These are phyloP conservation scores for Aspergillus chevalieri DNA, from an alignment of 2,329 filamentous ascomycete species.

Conservation along the genomic window DNA sequence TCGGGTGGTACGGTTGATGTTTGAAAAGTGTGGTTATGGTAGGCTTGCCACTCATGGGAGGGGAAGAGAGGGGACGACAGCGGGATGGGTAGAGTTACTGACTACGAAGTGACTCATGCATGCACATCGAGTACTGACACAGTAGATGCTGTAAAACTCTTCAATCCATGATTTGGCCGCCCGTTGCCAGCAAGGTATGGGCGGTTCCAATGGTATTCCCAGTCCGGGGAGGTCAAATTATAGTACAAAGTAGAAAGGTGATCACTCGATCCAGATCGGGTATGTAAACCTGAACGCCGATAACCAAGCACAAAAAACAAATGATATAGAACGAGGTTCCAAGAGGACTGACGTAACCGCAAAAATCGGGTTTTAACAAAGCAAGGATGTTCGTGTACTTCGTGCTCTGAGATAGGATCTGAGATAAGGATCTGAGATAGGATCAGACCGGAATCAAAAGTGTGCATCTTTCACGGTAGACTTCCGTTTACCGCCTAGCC, in stretches of 20 bases:
- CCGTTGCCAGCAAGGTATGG: too few relatives aligned
- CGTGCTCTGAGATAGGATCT: not conserved
- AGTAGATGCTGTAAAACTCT: too few relatives aligned
- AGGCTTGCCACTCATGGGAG: too few relatives aligned
- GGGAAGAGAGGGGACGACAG: too few relatives aligned
- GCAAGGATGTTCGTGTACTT: not conserved
- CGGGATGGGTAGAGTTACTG: too few relatives aligned
- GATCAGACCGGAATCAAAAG: not conserved
- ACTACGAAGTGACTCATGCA: too few relatives aligned
- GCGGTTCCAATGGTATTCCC: too few relatives aligned
- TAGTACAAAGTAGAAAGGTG: not conserved
- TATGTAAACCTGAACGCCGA: not conserved
- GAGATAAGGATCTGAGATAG: too few relatives aligned
- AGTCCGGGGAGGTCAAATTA: not conserved
- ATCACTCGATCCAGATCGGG: not conserved
- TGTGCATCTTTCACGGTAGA: slow-evolving; percentile 9
- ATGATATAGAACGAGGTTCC: not conserved
- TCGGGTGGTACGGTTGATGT: too few relatives aligned
- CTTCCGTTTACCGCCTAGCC: slow-evolving; percentile 15
- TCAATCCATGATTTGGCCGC: too few relatives aligned
- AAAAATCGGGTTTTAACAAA: not conserved
- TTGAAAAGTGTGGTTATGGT: too few relatives aligned
- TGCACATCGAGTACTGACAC: too few relatives aligned
- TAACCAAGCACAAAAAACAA: not conserved
- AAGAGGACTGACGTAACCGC: not conserved